Evolutionary conservation across 148 eudicot species (phyloP).

Genomic region (Gaultheria prostrata): DNA sequence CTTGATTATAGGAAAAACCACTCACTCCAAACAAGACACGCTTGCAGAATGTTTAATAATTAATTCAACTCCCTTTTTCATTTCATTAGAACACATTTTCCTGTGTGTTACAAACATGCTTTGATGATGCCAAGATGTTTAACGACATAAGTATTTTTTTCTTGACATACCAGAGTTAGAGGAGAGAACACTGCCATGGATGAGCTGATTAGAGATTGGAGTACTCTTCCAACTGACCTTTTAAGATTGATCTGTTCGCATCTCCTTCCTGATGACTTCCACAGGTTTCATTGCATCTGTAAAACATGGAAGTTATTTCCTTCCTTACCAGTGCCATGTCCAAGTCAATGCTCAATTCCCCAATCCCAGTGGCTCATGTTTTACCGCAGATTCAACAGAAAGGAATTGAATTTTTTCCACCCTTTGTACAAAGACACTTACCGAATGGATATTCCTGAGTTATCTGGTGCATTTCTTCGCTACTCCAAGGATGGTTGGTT

Average conservation of each 20-base stretch:
- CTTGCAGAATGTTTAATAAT: no score
- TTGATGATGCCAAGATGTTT: no score
- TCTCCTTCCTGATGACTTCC: neutral
- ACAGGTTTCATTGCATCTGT: neutral
- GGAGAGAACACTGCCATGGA: neutral
- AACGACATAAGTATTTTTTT: no score
- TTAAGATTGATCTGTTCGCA: neutral
- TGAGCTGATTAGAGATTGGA: neutral
- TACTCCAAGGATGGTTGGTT: neutral
- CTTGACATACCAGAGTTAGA: no score
- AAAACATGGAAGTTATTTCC: neutral
- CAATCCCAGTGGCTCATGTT: constrained; percentile 2
- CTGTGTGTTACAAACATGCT: no score
- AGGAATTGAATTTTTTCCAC: neutral
- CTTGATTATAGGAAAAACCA: no score
- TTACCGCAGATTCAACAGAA: neutral
- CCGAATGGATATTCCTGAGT: neutral
- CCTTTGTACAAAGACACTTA: neutral
- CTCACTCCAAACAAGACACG: no score
- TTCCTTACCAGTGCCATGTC: neutral
- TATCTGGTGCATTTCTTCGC: neutral
- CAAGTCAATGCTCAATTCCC: neutral
- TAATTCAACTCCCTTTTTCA: no score
- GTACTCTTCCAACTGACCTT: neutral
- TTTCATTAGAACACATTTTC: no score